Evolutionary conservation across 306 rosid species (phyloP).

Genomic region (Parietaria judaica): DNA sequence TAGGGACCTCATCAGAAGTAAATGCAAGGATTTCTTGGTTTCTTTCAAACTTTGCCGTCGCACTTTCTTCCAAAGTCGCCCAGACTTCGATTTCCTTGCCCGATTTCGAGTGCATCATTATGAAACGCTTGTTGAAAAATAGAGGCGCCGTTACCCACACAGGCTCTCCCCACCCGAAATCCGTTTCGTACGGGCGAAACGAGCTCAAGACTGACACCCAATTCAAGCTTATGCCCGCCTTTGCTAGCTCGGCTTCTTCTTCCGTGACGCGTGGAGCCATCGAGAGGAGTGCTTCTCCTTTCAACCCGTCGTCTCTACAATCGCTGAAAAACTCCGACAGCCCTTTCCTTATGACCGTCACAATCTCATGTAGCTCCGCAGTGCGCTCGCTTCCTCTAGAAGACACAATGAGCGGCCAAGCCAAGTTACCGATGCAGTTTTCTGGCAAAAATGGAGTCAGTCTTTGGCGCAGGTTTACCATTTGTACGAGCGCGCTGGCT

Average conservation of each 20-base stretch:
- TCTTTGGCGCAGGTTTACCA: too few relatives aligned
- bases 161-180: conserved; percentile 12
- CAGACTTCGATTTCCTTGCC: conserved; percentile 5
- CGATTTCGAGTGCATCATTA: not conserved
- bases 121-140: not conserved
- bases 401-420: too few relatives aligned
- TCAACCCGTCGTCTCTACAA: too few relatives aligned
- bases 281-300: too few relatives aligned
- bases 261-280: too few relatives aligned
- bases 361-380: not conserved
- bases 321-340: too few relatives aligned
- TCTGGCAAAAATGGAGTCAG: too few relatives aligned
- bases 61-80: not conserved
- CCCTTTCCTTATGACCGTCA: not conserved
- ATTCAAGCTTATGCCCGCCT: not conserved
- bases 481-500: too few relatives aligned
- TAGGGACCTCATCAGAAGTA: not conserved
- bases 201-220: not conserved
- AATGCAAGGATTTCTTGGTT: conserved; percentile 6
- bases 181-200: not conserved
- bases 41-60: not conserved
- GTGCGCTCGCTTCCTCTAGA: too few relatives aligned
- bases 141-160: not conserved
- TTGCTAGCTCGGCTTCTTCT: not conserved
- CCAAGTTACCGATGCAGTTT: too few relatives aligned